Conservation (phyloP, 306 rosid genomes). For the Cucumis melo region DNA sequence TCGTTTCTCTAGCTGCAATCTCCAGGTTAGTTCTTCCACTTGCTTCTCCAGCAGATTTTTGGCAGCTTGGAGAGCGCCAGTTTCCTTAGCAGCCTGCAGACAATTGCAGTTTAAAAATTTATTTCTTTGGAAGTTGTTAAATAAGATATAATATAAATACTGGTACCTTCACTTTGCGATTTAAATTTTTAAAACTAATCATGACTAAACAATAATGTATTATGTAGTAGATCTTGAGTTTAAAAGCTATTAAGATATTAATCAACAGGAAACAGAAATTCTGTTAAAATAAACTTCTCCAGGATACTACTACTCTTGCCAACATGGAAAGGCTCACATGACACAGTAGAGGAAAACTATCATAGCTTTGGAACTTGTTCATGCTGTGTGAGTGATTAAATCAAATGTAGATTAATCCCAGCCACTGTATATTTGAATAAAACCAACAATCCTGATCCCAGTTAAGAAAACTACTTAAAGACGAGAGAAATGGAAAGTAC, state of each 20-base stretch:
- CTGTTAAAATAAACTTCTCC: neutral
- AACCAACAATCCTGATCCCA: neutral
- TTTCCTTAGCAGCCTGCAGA: slow-evolving; percentile 76
- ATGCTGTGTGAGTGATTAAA: neutral
- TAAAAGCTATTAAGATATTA: neutral
- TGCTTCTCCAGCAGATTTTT: slow-evolving; percentile 62
- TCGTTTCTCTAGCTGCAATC: slow-evolving; percentile 50
- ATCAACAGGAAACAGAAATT: neutral
- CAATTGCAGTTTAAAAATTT: neutral
- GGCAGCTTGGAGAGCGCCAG: slow-evolving; percentile 87
- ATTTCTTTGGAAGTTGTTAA: neutral
- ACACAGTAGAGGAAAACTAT: neutral
- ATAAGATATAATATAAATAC: neutral
- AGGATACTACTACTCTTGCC: neutral
- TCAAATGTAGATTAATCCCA: neutral
- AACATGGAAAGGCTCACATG: neutral
- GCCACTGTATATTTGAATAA: neutral
- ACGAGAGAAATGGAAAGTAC: slow-evolving; percentile 16
- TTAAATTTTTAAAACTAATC: neutral
- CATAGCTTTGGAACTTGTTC: neutral
- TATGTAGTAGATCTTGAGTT: neutral
- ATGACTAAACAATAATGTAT: neutral
- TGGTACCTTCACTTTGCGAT: neutral
- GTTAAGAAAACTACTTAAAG: neutral
- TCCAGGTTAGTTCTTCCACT: slow-evolving; percentile 66